Conservation (phyloP, 1,139 yeast species). For the Scheffersomyces quercinus region DNA sequence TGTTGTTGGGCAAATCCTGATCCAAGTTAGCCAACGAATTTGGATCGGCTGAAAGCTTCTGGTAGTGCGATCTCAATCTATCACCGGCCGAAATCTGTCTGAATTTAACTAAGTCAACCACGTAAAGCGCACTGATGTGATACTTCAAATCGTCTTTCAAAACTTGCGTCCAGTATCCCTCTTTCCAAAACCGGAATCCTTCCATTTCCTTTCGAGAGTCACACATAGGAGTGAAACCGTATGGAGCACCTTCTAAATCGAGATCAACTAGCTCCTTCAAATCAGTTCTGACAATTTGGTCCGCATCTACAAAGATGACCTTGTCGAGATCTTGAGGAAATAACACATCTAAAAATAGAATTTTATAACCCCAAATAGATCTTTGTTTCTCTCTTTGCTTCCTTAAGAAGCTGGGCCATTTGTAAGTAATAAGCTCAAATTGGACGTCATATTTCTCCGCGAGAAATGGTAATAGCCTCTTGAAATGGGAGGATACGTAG, state of each 20-base stretch:
- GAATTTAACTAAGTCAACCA: constrained; percentile 71
- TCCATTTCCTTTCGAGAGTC: constrained; percentile 80
- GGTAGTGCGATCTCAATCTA: constrained; percentile 80
- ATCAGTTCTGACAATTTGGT: constrained; percentile 75
- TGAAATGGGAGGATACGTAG: constrained; percentile 70
- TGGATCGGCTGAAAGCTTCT: constrained; percentile 76
- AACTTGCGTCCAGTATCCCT: constrained; percentile 82
- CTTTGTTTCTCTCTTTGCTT: constrained; percentile 76
- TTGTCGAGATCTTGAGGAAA: constrained; percentile 78
- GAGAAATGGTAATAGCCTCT: constrained; percentile 57
- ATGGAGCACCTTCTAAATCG: constrained; percentile 76
- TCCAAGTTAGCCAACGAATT: constrained; percentile 79
- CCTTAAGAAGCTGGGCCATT: constrained; percentile 92
- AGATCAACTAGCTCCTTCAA: constrained; percentile 63
- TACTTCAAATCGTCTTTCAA: constrained; percentile 62
- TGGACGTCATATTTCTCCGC: constrained; percentile 60
- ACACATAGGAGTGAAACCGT: constrained; percentile 88
- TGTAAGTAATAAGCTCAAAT: constrained; percentile 74
- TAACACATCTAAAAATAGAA: constrained; percentile 79
- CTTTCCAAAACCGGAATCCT: constrained; percentile 89
- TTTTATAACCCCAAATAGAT: constrained; percentile 85
- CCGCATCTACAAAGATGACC: constrained; percentile 85
- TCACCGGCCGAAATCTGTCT: constrained; percentile 76
- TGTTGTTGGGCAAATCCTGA: constrained; percentile 87
- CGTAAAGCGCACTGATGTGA: constrained; percentile 84